Evolutionary conservation across 169 alveolate genomes (phyloP).

Genomic region (Plasmodium berghei): DNA sequence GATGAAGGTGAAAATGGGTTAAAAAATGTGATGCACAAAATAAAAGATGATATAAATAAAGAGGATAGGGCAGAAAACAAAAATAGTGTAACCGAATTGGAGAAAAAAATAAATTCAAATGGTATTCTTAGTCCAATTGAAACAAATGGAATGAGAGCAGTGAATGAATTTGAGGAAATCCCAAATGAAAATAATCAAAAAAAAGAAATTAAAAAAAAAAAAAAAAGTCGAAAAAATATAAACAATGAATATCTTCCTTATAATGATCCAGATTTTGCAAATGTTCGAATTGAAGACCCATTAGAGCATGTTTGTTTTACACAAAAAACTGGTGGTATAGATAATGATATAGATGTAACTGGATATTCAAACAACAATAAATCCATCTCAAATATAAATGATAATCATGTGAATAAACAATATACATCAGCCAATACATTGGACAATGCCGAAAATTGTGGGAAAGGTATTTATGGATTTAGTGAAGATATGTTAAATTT

Average conservation of each 20-base stretch:
- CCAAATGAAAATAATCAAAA: neutral
- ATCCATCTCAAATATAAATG: neutral
- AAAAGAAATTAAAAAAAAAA: conserved; percentile 16
- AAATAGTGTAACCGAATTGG: neutral
- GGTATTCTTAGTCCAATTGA: too few relatives aligned
- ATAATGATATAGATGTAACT: neutral
- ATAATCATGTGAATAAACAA: conserved; percentile 3
- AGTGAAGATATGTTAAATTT: conserved; percentile 71
- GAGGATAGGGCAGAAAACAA: neutral
- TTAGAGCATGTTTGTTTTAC: conserved; percentile 66
- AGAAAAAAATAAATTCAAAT: neutral
- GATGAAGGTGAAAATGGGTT: neutral
- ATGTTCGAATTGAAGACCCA: conserved; percentile 74
- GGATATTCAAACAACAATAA: neutral
- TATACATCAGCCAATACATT: conserved; percentile 11
- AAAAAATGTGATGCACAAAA: neutral
- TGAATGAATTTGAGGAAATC: too few relatives aligned
- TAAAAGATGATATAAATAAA: neutral
- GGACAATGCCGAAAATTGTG: neutral
- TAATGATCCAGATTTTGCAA: conserved; percentile 72
- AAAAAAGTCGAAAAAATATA: conserved; percentile 7
- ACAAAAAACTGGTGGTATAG: neutral
- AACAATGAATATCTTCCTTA: conserved; percentile 70
- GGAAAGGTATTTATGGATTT: conserved; percentile 39
- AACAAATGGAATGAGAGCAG: too few relatives aligned